Evolutionary conservation across 768 basidiomycete genomes (phyloP), one percentile per base, ranked within the genome.

Genomic region (Amanita jacksonii): DNA sequence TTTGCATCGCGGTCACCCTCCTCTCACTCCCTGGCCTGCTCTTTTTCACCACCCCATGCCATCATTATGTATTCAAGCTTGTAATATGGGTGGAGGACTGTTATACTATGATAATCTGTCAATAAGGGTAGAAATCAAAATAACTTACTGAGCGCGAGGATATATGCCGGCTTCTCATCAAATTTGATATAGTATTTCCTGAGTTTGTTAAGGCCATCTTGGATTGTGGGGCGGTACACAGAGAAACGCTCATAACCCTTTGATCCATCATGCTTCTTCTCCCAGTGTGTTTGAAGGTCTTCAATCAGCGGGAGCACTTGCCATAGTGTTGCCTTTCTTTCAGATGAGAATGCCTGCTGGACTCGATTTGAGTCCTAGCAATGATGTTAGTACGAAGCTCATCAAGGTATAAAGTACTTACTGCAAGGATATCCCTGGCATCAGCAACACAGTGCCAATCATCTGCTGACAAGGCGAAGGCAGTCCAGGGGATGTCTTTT

Each of bases 41-140:
- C 27, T 15, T 28, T 22, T 20, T 15, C 40, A 5, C 40, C 40
- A 32, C 40, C 40, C 40, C 40, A 41, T 13, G 31, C 27, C 18
- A 41, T 16, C 31, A 3, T 13, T 16, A 41, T 34, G 41, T 60
- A 64, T 0, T 27, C 25, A 1, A 62, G 48, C n/a, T 63, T 63
- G 48, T 52, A 64, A 39, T 62, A 65, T 0, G 55, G 62, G 30
- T 64, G 58, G 8, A 62, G 41, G 1, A 55, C 57, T 59, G 32
- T 41, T 24, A 19, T 8, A 7, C 22, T 9, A 12, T 34, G 22
- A 38, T 44, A 16, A 15, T 4, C 12, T 20, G 10, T 4, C 4
- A 4, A 15, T 36, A 18, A 36, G 38, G 25, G n/a, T n/a, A 20
- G 54, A 23, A 12, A 44, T 15, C 45, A 13, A 30, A 24, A 63